Base-by-base conservation (phyloP, 2,329 filamentous ascomycete genomes). In the Ophiocordyceps australis region DNA sequence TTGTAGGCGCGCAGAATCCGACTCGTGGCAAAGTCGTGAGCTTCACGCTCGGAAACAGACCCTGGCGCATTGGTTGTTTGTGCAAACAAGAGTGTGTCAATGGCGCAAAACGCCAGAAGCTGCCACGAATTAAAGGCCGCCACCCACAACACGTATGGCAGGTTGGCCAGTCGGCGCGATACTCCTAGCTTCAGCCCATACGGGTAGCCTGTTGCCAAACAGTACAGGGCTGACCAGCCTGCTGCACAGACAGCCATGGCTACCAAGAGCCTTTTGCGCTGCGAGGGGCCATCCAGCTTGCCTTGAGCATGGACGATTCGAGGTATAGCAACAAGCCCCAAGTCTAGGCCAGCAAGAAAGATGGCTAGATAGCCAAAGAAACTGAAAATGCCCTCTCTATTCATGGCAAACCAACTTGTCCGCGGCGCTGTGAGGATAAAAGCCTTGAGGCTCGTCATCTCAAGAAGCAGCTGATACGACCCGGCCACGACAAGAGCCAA, bases 301-400 rank as follows among this genome's bases (percentile, higher is more conserved):
- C 51, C 54, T 33, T 51, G 54, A 31, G 50, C 41, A 34, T 44
- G 53, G 39, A 62, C 43, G 43, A 48, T 54, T 31, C 71, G 49
- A 4, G 81, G 80, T 20, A 95, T 66, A 30, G 89, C 66, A 32
- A 74, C 68, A 50, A 85, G 73, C 25, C 89, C 89, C 12, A 75
- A 68, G 21, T 79, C 77, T 44, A 91, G 82, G 4, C 89, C 89
- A 1, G 80, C 73, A 20, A 98, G 68, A 49, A 94, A 98, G 31
- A 98, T 94, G 24, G 86, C 78, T 23, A 98, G 65, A 45, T 98
- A 98, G 5, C 89, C 89, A 25, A 80, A 53, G 48, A 95, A 93
- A 28, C 83, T 93, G 49, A 86, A 93, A n/a, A 98, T 63, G 1
- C 89, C 89, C 49, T 98, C 89, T 15, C 86, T 68, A 45, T 98